Percentiles rank a stretch among this genome's conserved stretches.
Evolutionary conservation across 2,329 filamentous ascomycete genomes (phyloP).

Genomic region (Cordyceps cicadae): DNA sequence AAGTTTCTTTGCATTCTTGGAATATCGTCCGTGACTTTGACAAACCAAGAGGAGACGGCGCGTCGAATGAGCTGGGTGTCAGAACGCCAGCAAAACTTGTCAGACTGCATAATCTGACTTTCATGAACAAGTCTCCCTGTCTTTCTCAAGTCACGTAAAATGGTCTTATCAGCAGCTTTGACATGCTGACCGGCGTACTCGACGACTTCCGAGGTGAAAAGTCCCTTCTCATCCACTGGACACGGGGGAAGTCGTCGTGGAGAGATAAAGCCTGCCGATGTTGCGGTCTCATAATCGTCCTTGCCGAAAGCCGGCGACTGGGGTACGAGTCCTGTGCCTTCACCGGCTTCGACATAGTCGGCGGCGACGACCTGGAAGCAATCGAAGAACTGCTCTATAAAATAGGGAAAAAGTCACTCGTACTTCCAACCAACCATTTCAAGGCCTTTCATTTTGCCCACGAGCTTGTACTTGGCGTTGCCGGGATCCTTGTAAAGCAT

Average conservation of each 20-base stretch:
- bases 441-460: slow-evolving; percentile 58
- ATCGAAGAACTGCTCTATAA: slow-evolving; percentile 63
- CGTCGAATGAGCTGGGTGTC: slow-evolving; percentile 21
- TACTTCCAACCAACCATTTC: slow-evolving; percentile 66
- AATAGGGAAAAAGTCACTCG: slow-evolving; percentile 63
- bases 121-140: slow-evolving; percentile 18
- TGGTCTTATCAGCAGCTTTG: slow-evolving; percentile 21
- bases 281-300: slow-evolving; percentile 64
- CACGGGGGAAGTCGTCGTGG: slow-evolving; percentile 58
- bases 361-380: slow-evolving; percentile 60
- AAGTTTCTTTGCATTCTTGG: slow-evolving; percentile 19
- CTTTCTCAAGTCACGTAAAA: slow-evolving; percentile 19
- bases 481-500: slow-evolving; percentile 71
- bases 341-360: slow-evolving; percentile 62
- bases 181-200: slow-evolving; percentile 21
- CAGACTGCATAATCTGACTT: slow-evolving; percentile 18
- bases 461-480: slow-evolving; percentile 65
- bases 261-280: slow-evolving; percentile 56
- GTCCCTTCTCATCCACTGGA: slow-evolving; percentile 52
- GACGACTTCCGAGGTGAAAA: slow-evolving; percentile 19
- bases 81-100: slow-evolving; percentile 22
- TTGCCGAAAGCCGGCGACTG: slow-evolving; percentile 69
- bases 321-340: slow-evolving; percentile 68
- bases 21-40: slow-evolving; percentile 18
- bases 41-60: slow-evolving; percentile 23